Conservation (phyloP, 2,329 filamentous ascomycete genomes). For the Aspergillus sojae region DNA sequence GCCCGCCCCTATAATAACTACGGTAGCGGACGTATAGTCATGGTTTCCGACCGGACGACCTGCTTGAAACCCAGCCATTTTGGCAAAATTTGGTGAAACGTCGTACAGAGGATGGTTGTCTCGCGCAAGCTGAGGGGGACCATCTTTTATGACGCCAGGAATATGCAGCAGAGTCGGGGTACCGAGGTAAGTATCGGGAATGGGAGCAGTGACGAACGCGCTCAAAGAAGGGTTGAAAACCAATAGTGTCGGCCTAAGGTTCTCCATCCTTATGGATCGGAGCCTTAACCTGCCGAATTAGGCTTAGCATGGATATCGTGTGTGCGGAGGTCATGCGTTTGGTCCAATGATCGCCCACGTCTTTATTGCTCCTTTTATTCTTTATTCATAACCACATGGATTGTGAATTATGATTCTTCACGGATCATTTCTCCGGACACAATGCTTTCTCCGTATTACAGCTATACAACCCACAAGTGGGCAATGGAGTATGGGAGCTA, state of each 20-base stretch:
- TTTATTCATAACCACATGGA: neutral
- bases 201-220: neutral
- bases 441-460: neutral
- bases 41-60: constrained; percentile 46
- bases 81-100: neutral
- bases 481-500: constrained; percentile 31
- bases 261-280: neutral
- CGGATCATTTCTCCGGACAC: neutral
- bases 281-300: neutral
- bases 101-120: neutral
- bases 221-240: neutral
- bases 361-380: neutral
- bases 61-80: neutral
- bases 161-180: neutral
- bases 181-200: neutral
- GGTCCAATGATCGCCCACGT: no score
- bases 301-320: neutral
- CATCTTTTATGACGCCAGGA: neutral
- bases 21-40: constrained; percentile 55
- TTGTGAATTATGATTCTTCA: neutral
- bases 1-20: constrained; percentile 61
- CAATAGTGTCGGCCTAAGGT: neutral
- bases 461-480: constrained; percentile 26
- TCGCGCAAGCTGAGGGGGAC: neutral
- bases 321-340: neutral